Base-by-base conservation (phyloP, 192 early-diverging fungal species). In the Backusella parvicylindrica region DNA sequence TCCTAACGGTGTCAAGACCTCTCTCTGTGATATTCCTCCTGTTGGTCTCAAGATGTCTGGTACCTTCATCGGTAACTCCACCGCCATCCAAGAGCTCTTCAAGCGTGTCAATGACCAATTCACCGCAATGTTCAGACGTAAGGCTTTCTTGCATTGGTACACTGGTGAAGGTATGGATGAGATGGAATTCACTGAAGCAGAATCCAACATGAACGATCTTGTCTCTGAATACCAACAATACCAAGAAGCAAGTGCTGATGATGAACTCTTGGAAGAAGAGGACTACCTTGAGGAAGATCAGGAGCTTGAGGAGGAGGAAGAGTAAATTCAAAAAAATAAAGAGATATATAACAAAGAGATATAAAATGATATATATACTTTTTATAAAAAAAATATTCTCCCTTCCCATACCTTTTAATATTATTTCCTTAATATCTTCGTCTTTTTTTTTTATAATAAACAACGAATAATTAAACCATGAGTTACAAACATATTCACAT, bases 81-180 rank as follows among this genome's bases (percentile, higher is more conserved):
- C 95, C 60, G 91, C 95, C 68, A 95, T 97, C 74, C 94, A 95
- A 81, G 95, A 97, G 76, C 73, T 96, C 33, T 97, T 96, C 89
- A 94, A 94, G 83, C 94, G 95, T 81, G 91, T 95, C 80, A 89
- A 87, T 56, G 91, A 91, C 56, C 94, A 97, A 82, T 97, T 96
- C 87, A 88, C 89, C 41, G 89, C 91, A 81, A 97, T 97, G 95
- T 95, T 96, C 86, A 81, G 90, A 74, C 88, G 94, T 78, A 96
- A 96, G 83, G 95, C 95, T 85, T 97, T 93, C 89, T 89, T 97
- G 84, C 95, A 97, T 87, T 97, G 95, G 95, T 97, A 95, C 85
- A 96, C 95, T 79, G 93, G 91, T 70, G 94, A 96, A 83, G 95
- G 95, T 49, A 96, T 97, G 95, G 95, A 97, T 64, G 64, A 67